Evolutionary conservation across 345 rosid genomes (phyloP).

Genomic region (Dipteronia sinensis): DNA sequence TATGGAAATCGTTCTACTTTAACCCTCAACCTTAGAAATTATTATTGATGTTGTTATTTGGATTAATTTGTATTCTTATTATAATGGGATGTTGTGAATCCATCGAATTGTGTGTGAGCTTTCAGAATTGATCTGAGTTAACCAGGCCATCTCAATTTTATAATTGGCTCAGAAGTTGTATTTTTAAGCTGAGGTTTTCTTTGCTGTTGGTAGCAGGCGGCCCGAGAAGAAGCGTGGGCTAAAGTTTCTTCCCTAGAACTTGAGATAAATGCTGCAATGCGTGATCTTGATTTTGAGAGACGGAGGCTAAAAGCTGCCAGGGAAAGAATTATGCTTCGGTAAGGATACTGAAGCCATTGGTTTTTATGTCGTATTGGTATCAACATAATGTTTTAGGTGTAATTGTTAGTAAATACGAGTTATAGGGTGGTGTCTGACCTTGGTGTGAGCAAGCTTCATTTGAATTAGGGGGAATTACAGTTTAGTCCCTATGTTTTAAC

Average conservation of each 20-base stretch:
- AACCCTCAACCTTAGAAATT: background rate
- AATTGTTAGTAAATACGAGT: background rate
- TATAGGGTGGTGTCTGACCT: background rate
- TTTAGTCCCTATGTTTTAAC: too few species aligned
- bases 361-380: background rate
- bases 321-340: constrained; percentile 99
- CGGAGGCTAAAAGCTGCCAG: constrained; percentile 91
- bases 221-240: constrained; percentile 98
- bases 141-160: background rate
- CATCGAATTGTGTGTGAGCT: background rate
- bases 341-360: constrained; percentile 27
- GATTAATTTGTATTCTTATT: background rate
- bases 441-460: background rate
- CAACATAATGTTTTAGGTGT: background rate
- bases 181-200: constrained; percentile 62
- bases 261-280: constrained; percentile 75
- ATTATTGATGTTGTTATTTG: background rate
- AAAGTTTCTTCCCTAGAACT: constrained; percentile 88
- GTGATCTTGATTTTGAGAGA: constrained; percentile 91
- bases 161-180: constrained; percentile 16
- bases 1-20: constrained; percentile 28
- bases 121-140: background rate
- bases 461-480: background rate
- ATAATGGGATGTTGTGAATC: background rate
- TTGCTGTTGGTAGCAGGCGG: constrained; percentile 93